Conservation (phyloP, 768 basidiomycete genomes). For the Symmetrospora coprosmae region DNA sequence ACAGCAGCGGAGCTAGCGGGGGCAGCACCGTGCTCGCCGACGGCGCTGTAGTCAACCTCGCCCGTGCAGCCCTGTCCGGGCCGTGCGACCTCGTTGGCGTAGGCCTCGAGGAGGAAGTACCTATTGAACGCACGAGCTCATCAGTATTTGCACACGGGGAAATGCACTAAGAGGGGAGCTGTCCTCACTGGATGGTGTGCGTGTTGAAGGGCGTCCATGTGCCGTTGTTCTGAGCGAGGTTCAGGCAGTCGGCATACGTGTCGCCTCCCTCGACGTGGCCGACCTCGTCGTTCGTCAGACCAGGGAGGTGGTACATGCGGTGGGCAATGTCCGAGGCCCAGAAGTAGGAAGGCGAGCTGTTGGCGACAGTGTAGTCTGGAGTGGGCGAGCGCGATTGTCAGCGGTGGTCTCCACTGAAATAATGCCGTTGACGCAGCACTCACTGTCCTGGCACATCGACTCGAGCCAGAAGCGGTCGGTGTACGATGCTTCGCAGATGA, state of each 20-base stretch:
- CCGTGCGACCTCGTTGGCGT: constrained; percentile 33
- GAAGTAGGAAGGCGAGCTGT: constrained; percentile 31
- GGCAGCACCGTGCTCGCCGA: neutral
- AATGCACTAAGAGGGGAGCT: no score
- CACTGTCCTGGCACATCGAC: constrained; percentile 33
- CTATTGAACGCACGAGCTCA: no score
- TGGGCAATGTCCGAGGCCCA: constrained; percentile 34
- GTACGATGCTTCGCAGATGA: constrained; percentile 36
- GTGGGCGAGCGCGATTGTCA: neutral
- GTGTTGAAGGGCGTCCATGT: constrained; percentile 34
- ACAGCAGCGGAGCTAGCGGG: constrained; percentile 21
- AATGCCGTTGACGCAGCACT: constrained; percentile 23
- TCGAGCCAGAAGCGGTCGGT: constrained; percentile 30
- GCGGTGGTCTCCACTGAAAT: neutral
- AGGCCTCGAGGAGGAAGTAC: constrained; percentile 32
- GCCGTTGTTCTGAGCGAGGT: constrained; percentile 33
- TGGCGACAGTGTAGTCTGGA: constrained; percentile 1
- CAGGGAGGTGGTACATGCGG: constrained; percentile 36
- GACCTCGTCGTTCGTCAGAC: constrained; percentile 31
- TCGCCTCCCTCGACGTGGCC: constrained; percentile 34
- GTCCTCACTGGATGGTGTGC: constrained; percentile 34
- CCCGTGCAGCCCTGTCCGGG: constrained; percentile 32
- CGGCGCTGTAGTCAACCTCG: constrained; percentile 12
- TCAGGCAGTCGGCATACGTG: constrained; percentile 30
- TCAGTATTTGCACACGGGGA: no score